These are phyloP conservation scores for Aureobasidium sp. DNA, from an alignment of 2,329 filamentous ascomycete genomes.

Conservation along the genomic window DNA sequence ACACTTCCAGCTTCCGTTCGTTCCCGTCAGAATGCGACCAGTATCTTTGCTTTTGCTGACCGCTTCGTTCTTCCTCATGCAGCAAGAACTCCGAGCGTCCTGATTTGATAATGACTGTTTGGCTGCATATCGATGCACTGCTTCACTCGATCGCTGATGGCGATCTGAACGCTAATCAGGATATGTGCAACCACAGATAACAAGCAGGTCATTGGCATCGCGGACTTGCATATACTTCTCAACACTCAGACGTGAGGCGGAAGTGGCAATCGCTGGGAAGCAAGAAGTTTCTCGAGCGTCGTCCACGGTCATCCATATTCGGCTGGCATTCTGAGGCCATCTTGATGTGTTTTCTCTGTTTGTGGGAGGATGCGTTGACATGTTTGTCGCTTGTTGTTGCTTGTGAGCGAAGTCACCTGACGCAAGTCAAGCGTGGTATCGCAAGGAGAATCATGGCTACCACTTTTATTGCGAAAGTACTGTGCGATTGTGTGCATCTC, in stretches of 20 bases:
- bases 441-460: neutral
- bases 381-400: neutral
- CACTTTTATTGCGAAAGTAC: neutral
- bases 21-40: neutral
- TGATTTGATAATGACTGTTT: neutral
- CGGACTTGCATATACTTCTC: neutral
- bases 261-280: neutral
- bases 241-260: too few species aligned
- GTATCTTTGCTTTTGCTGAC: neutral
- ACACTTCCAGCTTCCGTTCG: neutral
- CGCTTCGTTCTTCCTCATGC: neutral
- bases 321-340: neutral
- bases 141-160: neutral
- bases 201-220: neutral
- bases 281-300: neutral
- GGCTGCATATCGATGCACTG: neutral
- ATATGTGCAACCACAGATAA: too few species aligned
- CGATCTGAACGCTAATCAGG: neutral
- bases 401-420: neutral
- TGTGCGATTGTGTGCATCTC: neutral
- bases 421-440: neutral
- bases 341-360: neutral
- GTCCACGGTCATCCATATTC: neutral
- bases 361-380: neutral
- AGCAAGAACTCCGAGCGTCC: neutral